phyloP scores from a whole-genome alignment of 129 eudicot species.

The Artemisia tridentata region DNA sequence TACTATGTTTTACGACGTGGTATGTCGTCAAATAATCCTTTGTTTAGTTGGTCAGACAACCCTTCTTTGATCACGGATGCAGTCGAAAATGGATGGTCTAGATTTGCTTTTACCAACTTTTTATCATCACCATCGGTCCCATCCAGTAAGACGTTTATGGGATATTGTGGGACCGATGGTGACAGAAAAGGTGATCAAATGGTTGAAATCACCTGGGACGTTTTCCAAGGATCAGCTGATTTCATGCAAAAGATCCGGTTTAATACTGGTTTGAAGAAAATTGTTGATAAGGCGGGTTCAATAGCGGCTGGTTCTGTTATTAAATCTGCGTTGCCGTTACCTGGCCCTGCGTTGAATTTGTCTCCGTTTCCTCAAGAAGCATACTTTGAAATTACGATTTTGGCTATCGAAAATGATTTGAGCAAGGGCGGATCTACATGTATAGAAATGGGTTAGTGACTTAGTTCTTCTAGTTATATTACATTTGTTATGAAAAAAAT shows the following conservation, averaged over 20 bases:
- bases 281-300: background rate
- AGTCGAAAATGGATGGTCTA: slow-evolving; percentile 93
- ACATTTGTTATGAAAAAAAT: too few relatives aligned
- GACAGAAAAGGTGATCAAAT: slow-evolving; percentile 16
- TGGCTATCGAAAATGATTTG: slow-evolving; percentile 26
- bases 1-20: slow-evolving; percentile 59
- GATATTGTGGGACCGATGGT: slow-evolving; percentile 41
- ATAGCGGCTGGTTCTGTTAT: slow-evolving; percentile 42
- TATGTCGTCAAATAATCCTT: slow-evolving; percentile 30
- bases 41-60: slow-evolving; percentile 73
- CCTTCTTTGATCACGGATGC: slow-evolving; percentile 81
- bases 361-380: slow-evolving; percentile 89
- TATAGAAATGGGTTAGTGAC: too few relatives aligned
- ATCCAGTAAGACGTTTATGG: slow-evolving; percentile 44
- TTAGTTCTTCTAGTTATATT: too few relatives aligned
- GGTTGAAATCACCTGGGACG: slow-evolving; percentile 73
- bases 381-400: slow-evolving; percentile 75
- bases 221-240: slow-evolving; percentile 73
- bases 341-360: slow-evolving; percentile 69
- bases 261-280: slow-evolving; percentile 44
- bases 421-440: too few relatives aligned
- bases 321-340: slow-evolving; percentile 71
- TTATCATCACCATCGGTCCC: slow-evolving; percentile 45
- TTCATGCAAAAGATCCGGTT: slow-evolving; percentile 73
- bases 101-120: slow-evolving; percentile 63